Percentiles rank a stretch among this genome's conserved stretches.
Conservation (phyloP, 805 yeast species). For the Kodamaea restingae region DNA sequence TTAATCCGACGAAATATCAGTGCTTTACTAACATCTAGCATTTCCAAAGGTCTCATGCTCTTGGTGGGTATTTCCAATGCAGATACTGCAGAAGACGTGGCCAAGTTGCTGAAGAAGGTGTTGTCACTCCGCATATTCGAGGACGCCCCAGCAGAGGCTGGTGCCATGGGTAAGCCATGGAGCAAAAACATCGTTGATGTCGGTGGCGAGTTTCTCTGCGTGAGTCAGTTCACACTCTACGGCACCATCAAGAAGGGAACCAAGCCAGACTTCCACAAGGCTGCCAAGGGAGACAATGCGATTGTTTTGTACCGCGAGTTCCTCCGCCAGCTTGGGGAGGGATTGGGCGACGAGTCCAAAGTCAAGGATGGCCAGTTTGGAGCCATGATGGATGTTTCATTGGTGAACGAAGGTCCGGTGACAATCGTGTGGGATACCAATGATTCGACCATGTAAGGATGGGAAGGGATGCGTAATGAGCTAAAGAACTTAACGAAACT, state of each 20-base stretch:
- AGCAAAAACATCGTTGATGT: slow-evolving; percentile 52
- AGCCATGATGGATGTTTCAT: slow-evolving; percentile 92
- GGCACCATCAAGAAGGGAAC: slow-evolving; percentile 87
- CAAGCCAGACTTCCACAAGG: slow-evolving; percentile 91
- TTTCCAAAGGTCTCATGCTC: slow-evolving; percentile 69
- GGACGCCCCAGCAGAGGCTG: slow-evolving; percentile 44
- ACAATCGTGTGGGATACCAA: slow-evolving; percentile 79
- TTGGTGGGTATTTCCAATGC: slow-evolving; percentile 79
- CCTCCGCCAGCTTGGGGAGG: slow-evolving; percentile 41
- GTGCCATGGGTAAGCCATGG: slow-evolving; percentile 70
- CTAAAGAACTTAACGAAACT: no score
- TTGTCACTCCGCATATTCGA: slow-evolving; percentile 70
- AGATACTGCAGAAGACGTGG: slow-evolving; percentile 74
- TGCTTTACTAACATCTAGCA: slow-evolving; percentile 23
- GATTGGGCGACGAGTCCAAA: slow-evolving; percentile 53
- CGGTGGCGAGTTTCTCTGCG: slow-evolving; percentile 72
- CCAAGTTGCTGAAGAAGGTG: slow-evolving; percentile 63
- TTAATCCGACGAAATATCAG: no score
- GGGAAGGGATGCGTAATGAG: no score
- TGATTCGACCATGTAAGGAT: slow-evolving; percentile 20
- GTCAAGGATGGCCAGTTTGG: slow-evolving; percentile 92
- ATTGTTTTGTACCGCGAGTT: slow-evolving; percentile 51
- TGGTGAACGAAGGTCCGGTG: slow-evolving; percentile 91
- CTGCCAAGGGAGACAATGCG: slow-evolving; percentile 74
- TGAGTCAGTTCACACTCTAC: slow-evolving; percentile 88